Evolutionary conservation across 1,284 basidiomycete genomes (phyloP).

Genomic region (Xerocomus cyaneibrunnescens): DNA sequence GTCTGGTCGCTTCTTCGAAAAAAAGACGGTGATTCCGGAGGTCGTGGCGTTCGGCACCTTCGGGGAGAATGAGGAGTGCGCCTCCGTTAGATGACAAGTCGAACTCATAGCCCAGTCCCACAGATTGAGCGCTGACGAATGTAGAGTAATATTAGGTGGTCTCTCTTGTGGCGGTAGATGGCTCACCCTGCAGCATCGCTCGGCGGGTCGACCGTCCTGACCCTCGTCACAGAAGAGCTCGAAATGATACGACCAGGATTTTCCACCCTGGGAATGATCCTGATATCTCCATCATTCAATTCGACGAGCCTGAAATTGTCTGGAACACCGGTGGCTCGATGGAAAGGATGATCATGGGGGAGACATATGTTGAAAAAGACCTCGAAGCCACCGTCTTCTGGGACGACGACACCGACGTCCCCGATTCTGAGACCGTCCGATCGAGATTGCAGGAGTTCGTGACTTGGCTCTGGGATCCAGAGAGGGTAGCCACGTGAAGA

Average conservation of each 20-base stretch:
- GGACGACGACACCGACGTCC: background rate
- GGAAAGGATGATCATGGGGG: background rate
- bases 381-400: background rate
- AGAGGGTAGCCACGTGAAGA: background rate
- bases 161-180: background rate
- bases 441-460: background rate
- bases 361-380: background rate
- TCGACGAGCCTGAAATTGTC: background rate
- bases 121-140: background rate
- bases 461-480: background rate
- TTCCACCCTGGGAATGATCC: conserved; percentile 1
- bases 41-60: background rate
- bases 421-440: background rate
- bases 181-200: background rate
- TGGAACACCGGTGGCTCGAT: background rate
- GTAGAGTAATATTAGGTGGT: background rate
- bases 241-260: conserved; percentile 10
- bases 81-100: conserved; percentile 16
- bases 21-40: background rate
- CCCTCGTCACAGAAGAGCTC: conserved; percentile 4
- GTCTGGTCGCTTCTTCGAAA: background rate
- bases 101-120: conserved; percentile 1
- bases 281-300: background rate
- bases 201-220: background rate
- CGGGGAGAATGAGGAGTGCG: conserved; percentile 1